These are phyloP conservation scores for Calophaca sinica DNA, from an alignment of 306 rosid species.

Conservation along the genomic window DNA sequence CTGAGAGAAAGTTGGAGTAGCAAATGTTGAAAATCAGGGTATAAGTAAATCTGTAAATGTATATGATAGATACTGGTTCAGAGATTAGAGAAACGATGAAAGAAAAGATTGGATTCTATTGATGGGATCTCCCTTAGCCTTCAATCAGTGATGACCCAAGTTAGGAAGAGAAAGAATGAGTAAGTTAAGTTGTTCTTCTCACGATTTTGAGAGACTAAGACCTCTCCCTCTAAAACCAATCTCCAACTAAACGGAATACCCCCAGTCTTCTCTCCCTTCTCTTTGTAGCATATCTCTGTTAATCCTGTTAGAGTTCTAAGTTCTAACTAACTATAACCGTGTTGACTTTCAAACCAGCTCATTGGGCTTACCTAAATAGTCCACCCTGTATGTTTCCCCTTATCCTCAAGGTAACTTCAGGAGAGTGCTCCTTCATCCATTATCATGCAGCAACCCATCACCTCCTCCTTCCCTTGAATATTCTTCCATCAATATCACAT, in stretches of 20 bases:
- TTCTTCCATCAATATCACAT: background rate
- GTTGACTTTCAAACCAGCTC: background rate
- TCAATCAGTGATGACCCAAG: background rate
- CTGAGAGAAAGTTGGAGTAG: background rate
- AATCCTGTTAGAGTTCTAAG: background rate
- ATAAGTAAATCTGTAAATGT: slow-evolving; percentile 9
- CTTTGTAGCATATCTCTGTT: background rate
- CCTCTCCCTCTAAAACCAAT: background rate
- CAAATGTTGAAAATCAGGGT: background rate
- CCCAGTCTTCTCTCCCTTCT: background rate
- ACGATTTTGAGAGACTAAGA: slow-evolving; percentile 1
- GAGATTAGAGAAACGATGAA: background rate
- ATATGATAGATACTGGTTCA: background rate
- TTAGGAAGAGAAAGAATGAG: background rate
- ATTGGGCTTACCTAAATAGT: background rate
- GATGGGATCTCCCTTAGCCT: no score
- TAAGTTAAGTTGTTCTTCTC: background rate
- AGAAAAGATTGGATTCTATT: background rate
- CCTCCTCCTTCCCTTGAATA: background rate
- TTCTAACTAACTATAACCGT: background rate
- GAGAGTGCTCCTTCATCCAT: background rate
- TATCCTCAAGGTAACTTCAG: background rate
- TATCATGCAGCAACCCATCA: slow-evolving; percentile 1
- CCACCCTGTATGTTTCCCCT: background rate
- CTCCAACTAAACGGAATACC: background rate